Base-by-base conservation (phyloP, 208 protist genomes). In the Trypanosoma mega region DNA sequence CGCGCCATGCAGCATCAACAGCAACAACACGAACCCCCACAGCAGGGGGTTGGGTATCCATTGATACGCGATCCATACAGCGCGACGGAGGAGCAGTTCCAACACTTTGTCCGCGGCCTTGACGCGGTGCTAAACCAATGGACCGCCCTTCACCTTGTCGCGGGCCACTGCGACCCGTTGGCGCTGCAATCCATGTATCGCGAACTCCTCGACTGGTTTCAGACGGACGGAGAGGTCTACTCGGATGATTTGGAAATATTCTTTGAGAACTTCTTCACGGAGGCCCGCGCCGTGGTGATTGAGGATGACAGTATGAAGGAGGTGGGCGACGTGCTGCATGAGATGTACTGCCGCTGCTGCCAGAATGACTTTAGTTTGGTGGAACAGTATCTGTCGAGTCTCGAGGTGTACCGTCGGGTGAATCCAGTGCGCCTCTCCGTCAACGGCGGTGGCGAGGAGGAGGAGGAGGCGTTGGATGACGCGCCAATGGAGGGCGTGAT, bases 301-400 rank as follows among this genome's bases (percentile, higher is more conserved):
- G 80, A 94, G 67, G 88, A 94, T 43, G 88, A 91, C 43, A 94
- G 88, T 72, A 82, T 85, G 72, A 82, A 89, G 63, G 84, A 94
- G 74, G 85, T 94, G 26, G 74, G 74, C 12, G 76, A 80, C 9
- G 55, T 89, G 26, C 71, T 94, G 48, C 85, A 94, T 71, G 71
- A 85, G 56, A 94, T 94, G 88, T 94, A 94, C 69, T 86, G 80
- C 68, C 74, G 80, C 57, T 92, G 84, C 64, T 90, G 82, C 65
- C 37, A 67, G 52, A 72, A 85, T 37, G 88, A 94, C 58, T 85
- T 72, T 59, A 75, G 62, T 27, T 11, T 60, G 2, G 85, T 90
- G 26, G 71, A 90, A 33, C 78, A 74, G 12, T 94, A 79, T 60
- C 24, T 80, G 39, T 27, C 69, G n/a, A 80, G 65, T 14, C 58